These are phyloP conservation scores for Cladosporium sp. DNA, from an alignment of 2,329 filamentous ascomycete species.

Conservation along the genomic window DNA sequence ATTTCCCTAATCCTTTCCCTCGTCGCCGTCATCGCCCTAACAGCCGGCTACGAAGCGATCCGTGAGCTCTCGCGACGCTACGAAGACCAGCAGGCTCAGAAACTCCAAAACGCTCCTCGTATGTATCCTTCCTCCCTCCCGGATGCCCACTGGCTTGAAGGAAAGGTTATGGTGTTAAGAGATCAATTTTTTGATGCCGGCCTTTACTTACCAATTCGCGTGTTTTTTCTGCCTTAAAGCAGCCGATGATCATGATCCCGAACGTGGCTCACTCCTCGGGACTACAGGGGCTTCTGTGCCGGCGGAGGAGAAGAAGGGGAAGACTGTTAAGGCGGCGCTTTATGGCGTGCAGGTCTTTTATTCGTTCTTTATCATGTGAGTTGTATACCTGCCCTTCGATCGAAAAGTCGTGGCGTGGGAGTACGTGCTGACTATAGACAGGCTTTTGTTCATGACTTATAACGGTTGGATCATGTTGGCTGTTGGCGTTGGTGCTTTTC, in stretches of 20 bases:
- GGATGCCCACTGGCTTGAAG: neutral
- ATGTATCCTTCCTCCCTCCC: slow-evolving; percentile 27
- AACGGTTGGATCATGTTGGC: slow-evolving; percentile 97
- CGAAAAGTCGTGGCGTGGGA: too few species aligned
- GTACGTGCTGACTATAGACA: slow-evolving; percentile 34
- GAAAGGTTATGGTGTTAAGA: slow-evolving; percentile 8
- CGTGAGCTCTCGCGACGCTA: slow-evolving; percentile 73
- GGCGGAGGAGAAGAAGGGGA: slow-evolving; percentile 59
- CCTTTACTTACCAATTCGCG: slow-evolving; percentile 4
- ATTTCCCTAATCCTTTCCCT: slow-evolving; percentile 76
- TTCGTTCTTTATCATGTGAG: slow-evolving; percentile 99
- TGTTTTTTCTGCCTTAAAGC: neutral
- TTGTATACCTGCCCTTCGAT: slow-evolving; percentile 32
- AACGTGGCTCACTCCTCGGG: slow-evolving; percentile 65
- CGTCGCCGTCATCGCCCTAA: slow-evolving; percentile 72
- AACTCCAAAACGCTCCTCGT: slow-evolving; percentile 39
- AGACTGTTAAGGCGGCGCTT: slow-evolving; percentile 72
- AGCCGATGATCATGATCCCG: slow-evolving; percentile 40
- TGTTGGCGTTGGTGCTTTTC: slow-evolving; percentile 79
- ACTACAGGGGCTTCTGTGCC: slow-evolving; percentile 66
- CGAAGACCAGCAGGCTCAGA: slow-evolving; percentile 54
- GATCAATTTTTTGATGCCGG: slow-evolving; percentile 2
- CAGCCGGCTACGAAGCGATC: slow-evolving; percentile 88
- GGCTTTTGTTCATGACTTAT: slow-evolving; percentile 99
- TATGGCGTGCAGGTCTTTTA: slow-evolving; percentile 97